Conservation (phyloP, 495 filamentous ascomycete genomes). For the Tuber borchii region DNA sequence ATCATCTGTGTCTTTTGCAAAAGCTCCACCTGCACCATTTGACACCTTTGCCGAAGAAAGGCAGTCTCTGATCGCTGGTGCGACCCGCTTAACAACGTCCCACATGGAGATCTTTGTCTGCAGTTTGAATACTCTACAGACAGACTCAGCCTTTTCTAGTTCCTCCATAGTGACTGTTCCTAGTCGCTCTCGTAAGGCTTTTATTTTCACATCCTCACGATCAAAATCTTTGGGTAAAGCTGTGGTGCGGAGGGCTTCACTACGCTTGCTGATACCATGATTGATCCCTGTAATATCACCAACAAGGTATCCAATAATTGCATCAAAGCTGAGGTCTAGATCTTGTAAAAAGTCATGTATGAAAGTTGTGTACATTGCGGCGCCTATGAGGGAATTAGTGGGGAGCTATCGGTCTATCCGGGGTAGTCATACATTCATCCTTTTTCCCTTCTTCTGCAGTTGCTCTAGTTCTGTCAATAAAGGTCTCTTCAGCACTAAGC, state of each 20-base stretch:
- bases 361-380: conserved; percentile 32
- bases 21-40: conserved; percentile 1
- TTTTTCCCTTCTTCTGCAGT: conserved; percentile 25
- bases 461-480: conserved; percentile 37
- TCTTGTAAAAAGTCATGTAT: conserved; percentile 32
- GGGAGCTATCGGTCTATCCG: neutral
- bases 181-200: conserved; percentile 15
- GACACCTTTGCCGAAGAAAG: conserved; percentile 15
- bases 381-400: conserved; percentile 21
- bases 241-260: conserved; percentile 14
- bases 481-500: conserved; percentile 38
- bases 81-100: conserved; percentile 37
- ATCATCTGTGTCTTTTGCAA: conserved; percentile 8
- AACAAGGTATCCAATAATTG: conserved; percentile 34
- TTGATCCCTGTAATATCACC: conserved; percentile 14
- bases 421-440: conserved; percentile 33
- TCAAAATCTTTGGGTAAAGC: conserved; percentile 37
- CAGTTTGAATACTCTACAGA: conserved; percentile 33
- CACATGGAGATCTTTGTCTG: conserved; percentile 30
- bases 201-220: conserved; percentile 30
- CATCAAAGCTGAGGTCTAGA: conserved; percentile 22
- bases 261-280: conserved; percentile 8
- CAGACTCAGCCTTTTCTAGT: conserved; percentile 28
- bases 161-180: conserved; percentile 17
- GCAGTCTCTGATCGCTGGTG: conserved; percentile 23